Conservation (phyloP, 2,329 filamentous ascomycete genomes). For the Xylaria sp. region DNA sequence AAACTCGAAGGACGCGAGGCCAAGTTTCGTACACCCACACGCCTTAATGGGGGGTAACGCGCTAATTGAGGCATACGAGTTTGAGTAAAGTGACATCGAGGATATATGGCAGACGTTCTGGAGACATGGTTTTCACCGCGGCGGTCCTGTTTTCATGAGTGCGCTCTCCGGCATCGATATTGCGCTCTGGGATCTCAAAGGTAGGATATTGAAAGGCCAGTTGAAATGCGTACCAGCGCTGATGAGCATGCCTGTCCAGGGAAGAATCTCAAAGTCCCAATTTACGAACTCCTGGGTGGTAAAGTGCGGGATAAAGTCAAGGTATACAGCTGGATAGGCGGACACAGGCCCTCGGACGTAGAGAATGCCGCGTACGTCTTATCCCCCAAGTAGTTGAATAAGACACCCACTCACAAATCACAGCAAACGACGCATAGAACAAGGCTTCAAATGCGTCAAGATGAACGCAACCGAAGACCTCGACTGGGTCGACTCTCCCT, state of each 20-base stretch:
- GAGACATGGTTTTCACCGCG: constrained; percentile 68
- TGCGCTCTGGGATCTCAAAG: constrained; percentile 73
- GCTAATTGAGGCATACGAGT: no score
- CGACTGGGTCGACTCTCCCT: constrained; percentile 69
- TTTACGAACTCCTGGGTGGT: constrained; percentile 69
- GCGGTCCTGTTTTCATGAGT: constrained; percentile 75
- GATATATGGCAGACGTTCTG: constrained; percentile 74
- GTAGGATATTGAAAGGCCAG: constrained; percentile 20
- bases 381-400: neutral
- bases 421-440: constrained; percentile 51
- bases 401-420: neutral
- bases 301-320: constrained; percentile 65
- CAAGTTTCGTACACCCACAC: constrained; percentile 45
- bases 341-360: constrained; percentile 64
- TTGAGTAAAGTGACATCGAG: constrained; percentile 60
- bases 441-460: constrained; percentile 64
- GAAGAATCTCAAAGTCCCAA: constrained; percentile 53
- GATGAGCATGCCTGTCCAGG: constrained; percentile 28
- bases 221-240: no score
- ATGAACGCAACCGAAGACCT: constrained; percentile 77
- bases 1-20: constrained; percentile 62
- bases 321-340: constrained; percentile 76
- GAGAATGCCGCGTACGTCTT: constrained; percentile 52
- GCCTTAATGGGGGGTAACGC: no score
- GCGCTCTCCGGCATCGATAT: constrained; percentile 74